These are phyloP conservation scores for Takashimella tepidaria DNA, from an alignment of 1,284 basidiomycete genomes.

Conservation along the genomic window DNA sequence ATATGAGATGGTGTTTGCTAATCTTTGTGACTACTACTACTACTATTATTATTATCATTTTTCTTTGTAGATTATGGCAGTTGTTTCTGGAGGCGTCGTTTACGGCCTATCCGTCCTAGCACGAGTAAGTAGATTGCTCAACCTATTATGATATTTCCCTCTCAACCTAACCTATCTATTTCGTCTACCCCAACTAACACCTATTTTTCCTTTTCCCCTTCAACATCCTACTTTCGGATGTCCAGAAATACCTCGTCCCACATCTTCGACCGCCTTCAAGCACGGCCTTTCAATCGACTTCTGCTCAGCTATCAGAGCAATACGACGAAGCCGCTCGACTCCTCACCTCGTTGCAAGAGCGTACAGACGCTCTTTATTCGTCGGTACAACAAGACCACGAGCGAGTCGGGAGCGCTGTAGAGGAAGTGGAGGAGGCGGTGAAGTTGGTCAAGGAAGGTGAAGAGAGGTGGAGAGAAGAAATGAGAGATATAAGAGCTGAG, in stretches of 20 bases:
- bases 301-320: conserved; percentile 76
- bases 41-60: too few species aligned
- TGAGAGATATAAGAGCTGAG: conserved; percentile 87
- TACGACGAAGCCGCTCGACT: conserved; percentile 88
- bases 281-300: conserved; percentile 84
- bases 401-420: conserved; percentile 68
- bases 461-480: conserved; percentile 73
- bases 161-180: not conserved
- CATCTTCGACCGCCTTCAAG: conserved; percentile 84
- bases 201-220: not conserved
- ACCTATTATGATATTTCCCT: not conserved
- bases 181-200: not conserved
- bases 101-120: conserved; percentile 84
- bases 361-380: conserved; percentile 66
- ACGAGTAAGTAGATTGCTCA: conserved; percentile 64
- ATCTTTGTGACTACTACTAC: too few species aligned
- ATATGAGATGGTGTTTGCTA: conserved; percentile 1
- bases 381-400: conserved; percentile 80
- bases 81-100: conserved; percentile 82
- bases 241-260: conserved; percentile 88
- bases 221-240: conserved; percentile 1
- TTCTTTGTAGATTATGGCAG: conserved; percentile 80
- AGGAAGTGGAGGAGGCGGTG: conserved; percentile 66
- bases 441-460: conserved; percentile 51
- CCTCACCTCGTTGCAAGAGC: conserved; percentile 52